phyloP scores from a whole-genome alignment of 2,329 filamentous ascomycete species.

The Epichloe sibirici region DNA sequence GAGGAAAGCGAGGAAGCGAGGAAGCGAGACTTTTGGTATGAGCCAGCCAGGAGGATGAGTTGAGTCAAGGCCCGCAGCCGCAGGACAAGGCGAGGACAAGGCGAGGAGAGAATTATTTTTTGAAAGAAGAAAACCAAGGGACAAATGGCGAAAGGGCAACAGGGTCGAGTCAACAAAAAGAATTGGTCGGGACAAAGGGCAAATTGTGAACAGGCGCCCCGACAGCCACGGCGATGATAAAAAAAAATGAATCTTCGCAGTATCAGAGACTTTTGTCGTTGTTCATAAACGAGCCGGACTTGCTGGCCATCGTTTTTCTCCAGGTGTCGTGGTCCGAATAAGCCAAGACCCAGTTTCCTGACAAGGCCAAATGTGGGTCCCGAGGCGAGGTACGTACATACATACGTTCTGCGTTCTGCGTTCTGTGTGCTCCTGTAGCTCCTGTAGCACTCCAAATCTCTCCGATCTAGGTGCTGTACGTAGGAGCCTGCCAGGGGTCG shows the following conservation, averaged over 20 bases:
- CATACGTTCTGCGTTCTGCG: neutral
- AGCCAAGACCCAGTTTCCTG: conserved; percentile 16
- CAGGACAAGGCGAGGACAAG: neutral
- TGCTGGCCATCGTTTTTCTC: conserved; percentile 25
- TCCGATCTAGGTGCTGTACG: no score
- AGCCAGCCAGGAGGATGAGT: conserved; percentile 6
- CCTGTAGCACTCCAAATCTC: no score
- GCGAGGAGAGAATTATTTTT: conserved; percentile 6
- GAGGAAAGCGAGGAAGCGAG: conserved; percentile 2
- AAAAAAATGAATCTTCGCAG: conserved; percentile 5
- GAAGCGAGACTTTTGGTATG: neutral
- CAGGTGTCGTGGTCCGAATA: conserved; percentile 29
- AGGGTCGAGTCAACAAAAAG: conserved; percentile 7
- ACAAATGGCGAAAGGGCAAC: conserved; percentile 5
- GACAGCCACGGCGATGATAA: conserved; percentile 9
- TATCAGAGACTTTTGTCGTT: conserved; percentile 11
- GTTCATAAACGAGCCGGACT: conserved; percentile 12
- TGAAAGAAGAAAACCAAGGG: conserved; percentile 1
- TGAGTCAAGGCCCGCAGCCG: neutral
- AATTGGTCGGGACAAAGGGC: conserved; percentile 6
- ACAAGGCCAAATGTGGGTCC: conserved; percentile 7
- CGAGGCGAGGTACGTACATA: conserved; percentile 1
- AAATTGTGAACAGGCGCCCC: conserved; percentile 2
- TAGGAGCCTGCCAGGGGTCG: no score
- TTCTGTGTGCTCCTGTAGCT: no score